Evolutionary conservation across 352 stramenopile species (phyloP).

Genomic region (Pythium aquatile): DNA sequence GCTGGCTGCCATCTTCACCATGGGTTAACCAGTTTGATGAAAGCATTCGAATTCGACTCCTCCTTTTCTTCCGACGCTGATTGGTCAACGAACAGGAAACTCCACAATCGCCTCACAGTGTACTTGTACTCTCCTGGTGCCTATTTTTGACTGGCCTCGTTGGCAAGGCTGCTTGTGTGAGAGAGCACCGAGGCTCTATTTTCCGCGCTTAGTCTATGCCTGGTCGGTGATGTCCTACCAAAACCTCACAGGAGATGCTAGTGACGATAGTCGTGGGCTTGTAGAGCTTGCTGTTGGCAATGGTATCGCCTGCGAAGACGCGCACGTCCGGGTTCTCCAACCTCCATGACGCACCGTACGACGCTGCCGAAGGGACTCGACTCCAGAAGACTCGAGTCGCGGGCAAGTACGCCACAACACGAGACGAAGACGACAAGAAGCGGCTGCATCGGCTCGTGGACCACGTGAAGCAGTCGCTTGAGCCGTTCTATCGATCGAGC

Average conservation of each 20-base stretch:
- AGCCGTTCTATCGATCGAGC: slow-evolving; percentile 23
- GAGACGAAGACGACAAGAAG: slow-evolving; percentile 14
- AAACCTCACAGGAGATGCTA: not conserved
- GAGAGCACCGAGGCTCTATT: not conserved
- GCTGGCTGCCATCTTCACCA: no score
- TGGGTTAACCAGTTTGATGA: no score
- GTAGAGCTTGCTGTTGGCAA: slow-evolving; percentile 1
- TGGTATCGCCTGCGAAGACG: slow-evolving; percentile 17
- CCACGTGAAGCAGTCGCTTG: slow-evolving; percentile 30
- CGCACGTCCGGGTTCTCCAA: slow-evolving; percentile 18
- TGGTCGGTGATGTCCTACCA: not conserved
- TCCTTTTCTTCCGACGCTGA: not conserved
- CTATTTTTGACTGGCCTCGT: no score
- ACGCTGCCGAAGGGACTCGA: not conserved
- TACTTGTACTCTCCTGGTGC: no score
- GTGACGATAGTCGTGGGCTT: not conserved
- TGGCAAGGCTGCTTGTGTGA: no score
- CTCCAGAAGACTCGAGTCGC: not conserved
- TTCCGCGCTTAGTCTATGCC: not conserved
- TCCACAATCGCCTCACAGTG: no score
- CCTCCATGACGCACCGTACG: not conserved
- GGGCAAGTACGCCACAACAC: not conserved
- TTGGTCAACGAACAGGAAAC: no score
- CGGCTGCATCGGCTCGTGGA: slow-evolving; percentile 22
- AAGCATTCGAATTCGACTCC: not conserved